Base-by-base conservation (phyloP, 129 eudicot genomes). In the Kitagawia praeruptora region DNA sequence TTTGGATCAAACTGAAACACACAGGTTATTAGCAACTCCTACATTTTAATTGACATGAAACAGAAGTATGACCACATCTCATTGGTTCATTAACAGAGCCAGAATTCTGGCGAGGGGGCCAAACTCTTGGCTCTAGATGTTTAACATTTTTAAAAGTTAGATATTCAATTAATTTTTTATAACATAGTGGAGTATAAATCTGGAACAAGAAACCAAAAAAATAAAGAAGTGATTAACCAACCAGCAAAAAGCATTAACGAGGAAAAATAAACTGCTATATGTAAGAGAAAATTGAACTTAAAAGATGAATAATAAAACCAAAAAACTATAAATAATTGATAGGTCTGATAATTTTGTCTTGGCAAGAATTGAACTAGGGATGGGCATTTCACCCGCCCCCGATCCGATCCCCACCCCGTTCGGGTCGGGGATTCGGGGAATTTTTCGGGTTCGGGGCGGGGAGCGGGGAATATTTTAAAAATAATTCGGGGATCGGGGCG, bases 1-100 rank as follows among this genome's bases (percentile, higher is more conserved):
- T 95, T 95, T 47, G 99, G 95, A 85, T 95, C 99, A 84, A 90
- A 95, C 99, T 95, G 84, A 82, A 85, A 66, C 44, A n/a, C 37
- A 67, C 25, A 74, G 8, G 34, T 27, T 46, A 7, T n/a, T 3
- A n/a, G 72, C 41, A 34, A 31, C 72, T 66, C 0, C 19, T 66
- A 34, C 34, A n/a, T 58, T 10, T 1, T 66, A 31, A 13, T 31
- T 1, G 39, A 25, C 41, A 34, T 66, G 19, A 14, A 66, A 66
- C 31, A 8, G 3, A 8, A n/a, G 15, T n/a, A 58, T n/a, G 5
- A 21, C 14, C 34, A n/a, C 34, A 58, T 58, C 34, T 58, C 67
- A 8, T 14, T 58, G 34, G 67, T 56, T 53, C 25, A 18, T 9
- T 15, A 25, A 53, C 25, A 0, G 61, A 19, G 9, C 25, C 25